phyloP scores from a whole-genome alignment of 2,329 filamentous ascomycete genomes.

The Tolypocladium inflatum region DNA sequence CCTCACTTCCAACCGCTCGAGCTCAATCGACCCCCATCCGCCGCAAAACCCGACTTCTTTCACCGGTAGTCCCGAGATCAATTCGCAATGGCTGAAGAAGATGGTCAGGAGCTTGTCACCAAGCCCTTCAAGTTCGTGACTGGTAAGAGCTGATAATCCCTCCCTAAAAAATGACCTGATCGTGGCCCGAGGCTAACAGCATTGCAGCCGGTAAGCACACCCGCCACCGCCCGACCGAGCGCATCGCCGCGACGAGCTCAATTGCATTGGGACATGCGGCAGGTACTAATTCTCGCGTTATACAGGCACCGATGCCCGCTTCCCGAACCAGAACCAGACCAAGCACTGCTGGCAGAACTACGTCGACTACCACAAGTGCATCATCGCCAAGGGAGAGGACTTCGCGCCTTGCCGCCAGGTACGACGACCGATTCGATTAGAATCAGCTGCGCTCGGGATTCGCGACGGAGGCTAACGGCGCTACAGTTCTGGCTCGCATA shows the following conservation, averaged over 20 bases:
- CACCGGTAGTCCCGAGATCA: slow-evolving; percentile 16
- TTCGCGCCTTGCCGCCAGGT: slow-evolving; percentile 97
- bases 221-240: slow-evolving; percentile 7
- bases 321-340: slow-evolving; percentile 96
- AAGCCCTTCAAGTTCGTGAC: slow-evolving; percentile 99
- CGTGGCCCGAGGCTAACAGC: slow-evolving; percentile 30
- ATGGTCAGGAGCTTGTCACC: slow-evolving; percentile 67
- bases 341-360: slow-evolving; percentile 99
- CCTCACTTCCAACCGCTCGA: background rate
- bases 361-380: slow-evolving; percentile 99
- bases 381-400: slow-evolving; percentile 95
- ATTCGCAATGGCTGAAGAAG: slow-evolving; percentile 80
- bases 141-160: slow-evolving; percentile 55
- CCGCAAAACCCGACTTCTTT: slow-evolving; percentile 5
- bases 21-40: slow-evolving; percentile 15
- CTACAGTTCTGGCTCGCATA: slow-evolving; percentile 89
- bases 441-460: background rate
- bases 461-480: slow-evolving; percentile 9
- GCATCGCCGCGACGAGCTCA: slow-evolving; percentile 15
- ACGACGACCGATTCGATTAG: slow-evolving; percentile 18
- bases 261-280: slow-evolving; percentile 9
- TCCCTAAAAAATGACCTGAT: slow-evolving; percentile 26
- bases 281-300: slow-evolving; percentile 7
- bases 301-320: slow-evolving; percentile 94
- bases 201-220: slow-evolving; percentile 33